Evolutionary conservation across 306 rosid genomes (phyloP).

Genomic region (Cucumis hystrix): DNA sequence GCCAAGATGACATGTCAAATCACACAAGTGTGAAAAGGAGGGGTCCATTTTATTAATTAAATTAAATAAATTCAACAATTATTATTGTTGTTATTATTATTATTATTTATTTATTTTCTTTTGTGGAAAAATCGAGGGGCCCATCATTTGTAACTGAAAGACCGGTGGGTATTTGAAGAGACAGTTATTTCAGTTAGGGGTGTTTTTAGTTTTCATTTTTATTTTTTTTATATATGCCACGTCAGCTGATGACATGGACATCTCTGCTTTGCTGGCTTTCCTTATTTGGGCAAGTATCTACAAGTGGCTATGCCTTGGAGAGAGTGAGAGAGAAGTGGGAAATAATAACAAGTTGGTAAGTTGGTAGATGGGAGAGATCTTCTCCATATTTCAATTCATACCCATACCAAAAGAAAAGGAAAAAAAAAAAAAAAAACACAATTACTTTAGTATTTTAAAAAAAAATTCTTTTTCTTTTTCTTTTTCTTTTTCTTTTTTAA

Average conservation of each 20-base stretch:
- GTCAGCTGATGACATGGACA: background rate
- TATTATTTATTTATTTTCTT: background rate
- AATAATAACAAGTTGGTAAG: background rate
- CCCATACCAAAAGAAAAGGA: background rate
- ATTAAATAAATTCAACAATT: background rate
- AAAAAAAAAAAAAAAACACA: too few relatives aligned
- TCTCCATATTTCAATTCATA: background rate
- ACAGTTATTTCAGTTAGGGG: conserved; percentile 2
- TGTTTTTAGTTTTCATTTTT: background rate
- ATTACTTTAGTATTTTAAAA: too few relatives aligned
- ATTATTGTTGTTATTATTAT: background rate
- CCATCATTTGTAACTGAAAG: conserved; percentile 1
- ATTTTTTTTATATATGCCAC: background rate
- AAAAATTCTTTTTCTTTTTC: too few relatives aligned
- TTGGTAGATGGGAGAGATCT: background rate
- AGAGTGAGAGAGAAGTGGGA: background rate
- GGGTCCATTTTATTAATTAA: background rate
- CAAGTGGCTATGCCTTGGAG: background rate
- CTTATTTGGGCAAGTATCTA: background rate
- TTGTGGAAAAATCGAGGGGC: background rate
- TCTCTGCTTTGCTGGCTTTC: background rate
- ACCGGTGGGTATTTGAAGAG: background rate
- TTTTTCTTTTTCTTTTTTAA: too few relatives aligned
- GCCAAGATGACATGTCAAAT: conserved; percentile 25
- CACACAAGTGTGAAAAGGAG: background rate